A percentile compares a stretch with the other conserved stretches of the same genome.
These are phyloP conservation scores for Saraca asoca DNA, from an alignment of 331 rosid species.

Conservation along the genomic window DNA sequence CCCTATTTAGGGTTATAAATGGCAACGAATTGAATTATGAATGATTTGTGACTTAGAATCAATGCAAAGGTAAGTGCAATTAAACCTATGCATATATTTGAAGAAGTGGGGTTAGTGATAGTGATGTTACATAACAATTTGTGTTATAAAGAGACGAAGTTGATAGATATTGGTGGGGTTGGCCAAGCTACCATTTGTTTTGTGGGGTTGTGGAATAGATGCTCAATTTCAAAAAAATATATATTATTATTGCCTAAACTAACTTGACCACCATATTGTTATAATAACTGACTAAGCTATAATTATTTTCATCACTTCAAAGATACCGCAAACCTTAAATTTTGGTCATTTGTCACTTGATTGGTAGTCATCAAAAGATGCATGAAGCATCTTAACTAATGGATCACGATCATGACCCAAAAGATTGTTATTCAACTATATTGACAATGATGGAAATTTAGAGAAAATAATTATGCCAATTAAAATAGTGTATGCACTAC, in stretches of 20 bases:
- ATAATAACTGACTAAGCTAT: neutral
- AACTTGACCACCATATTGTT: constrained; percentile 1
- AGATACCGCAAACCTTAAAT: constrained; percentile 1
- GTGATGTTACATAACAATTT: constrained; percentile 12
- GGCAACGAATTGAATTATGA: neutral
- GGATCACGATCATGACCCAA: too few species aligned
- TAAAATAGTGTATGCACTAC: too few species aligned
- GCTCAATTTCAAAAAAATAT: constrained; percentile 7
- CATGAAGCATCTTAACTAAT: neutral
- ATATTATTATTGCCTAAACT: neutral
- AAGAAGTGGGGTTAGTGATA: constrained; percentile 14
- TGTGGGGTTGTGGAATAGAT: constrained; percentile 26
- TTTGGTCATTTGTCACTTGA: neutral
- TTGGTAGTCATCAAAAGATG: neutral
- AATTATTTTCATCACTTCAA: neutral
- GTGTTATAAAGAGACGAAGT: constrained; percentile 22
- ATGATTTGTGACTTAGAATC: too few species aligned
- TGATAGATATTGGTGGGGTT: constrained; percentile 27
- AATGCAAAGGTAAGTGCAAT: neutral
- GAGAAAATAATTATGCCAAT: too few species aligned
- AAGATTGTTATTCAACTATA: too few species aligned
- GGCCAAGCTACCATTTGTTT: constrained; percentile 18
- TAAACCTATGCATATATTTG: neutral
- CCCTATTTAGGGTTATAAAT: neutral
- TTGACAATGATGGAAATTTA: too few species aligned